Base-by-base conservation (phyloP, 2,329 filamentous ascomycete species). In the Xylaria sp. region DNA sequence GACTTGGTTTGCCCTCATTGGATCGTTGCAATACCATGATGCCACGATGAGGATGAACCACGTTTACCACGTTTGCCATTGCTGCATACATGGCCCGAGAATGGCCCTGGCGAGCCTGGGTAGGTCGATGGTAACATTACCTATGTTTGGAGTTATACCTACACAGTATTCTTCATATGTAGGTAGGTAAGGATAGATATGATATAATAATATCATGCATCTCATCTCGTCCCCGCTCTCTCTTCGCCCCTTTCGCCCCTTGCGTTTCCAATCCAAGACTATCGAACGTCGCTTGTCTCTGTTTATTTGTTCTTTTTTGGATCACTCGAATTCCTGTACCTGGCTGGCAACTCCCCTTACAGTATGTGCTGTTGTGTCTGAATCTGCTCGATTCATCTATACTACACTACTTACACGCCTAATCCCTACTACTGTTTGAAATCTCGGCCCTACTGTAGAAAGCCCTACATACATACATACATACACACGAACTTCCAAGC, bases 1-100 rank as follows among this genome's bases (percentile, higher is more conserved):
- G 51, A 59, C 50, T 46, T 57, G 63, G 55, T 23, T 17, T 6
- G 5, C 6, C 52, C 8, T 40, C 28, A 65, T 62, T 65, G 63
- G 62, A 28, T 45, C 3, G 4, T n/a, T 31, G 28, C 9, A 9
- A 5, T 9, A 5, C 6, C 15, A 28, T 33, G n/a, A 43, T 58
- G 47, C 23, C 43, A 54, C 38, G 54, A 58, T 57, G 40, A 33
- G 42, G 40, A 51, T 54, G 37, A 51, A 57, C 60, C 60, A 62
- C 60, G 43, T 51, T 55, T 51, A 35, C 57, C 19, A 54, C 51
- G 52, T 47, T 31, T n/a, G 45, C 42, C 23, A 43, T 38, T 28
- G 25, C 49, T 23, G 11, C 47, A n/a, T n/a, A n/a, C 31, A 21
- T 50, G n/a, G 14, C n/a, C 5, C 17, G 38, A 19, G 21, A 50